A percentile compares a stretch with the other conserved stretches of the same genome.
phyloP scores from a whole-genome alignment of 225 moss, liverwort and hornwort species.

The Asterella californica region DNA sequence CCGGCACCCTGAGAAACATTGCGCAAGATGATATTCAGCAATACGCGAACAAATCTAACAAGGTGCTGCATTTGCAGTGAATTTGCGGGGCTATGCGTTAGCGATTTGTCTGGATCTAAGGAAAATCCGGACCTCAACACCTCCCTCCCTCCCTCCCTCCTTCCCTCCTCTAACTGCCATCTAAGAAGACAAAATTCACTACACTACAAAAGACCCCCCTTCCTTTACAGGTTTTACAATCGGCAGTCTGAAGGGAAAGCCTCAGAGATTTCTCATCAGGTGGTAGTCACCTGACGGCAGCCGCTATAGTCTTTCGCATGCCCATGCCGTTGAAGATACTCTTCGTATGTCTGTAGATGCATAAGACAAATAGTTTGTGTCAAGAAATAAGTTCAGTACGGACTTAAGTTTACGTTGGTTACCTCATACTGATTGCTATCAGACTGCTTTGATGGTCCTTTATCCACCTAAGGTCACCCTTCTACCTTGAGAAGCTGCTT shows the following conservation, averaged over 20 bases:
- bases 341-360: conserved; percentile 78
- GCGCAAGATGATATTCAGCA: neutral
- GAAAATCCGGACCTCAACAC: no score
- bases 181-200: no score
- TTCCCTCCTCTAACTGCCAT: no score
- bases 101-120: no score
- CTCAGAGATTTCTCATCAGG: neutral
- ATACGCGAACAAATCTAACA: neutral
- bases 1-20: conserved; percentile 27
- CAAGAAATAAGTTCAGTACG: neutral
- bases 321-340: conserved; percentile 92
- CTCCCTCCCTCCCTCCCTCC: no score
- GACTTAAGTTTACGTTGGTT: neutral
- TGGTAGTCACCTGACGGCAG: conserved; percentile 58
- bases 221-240: no score
- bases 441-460: neutral
- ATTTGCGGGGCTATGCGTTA: no score
- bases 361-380: neutral
- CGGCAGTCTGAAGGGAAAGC: no score
- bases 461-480: neutral
- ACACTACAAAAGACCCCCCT: no score
- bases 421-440: neutral
- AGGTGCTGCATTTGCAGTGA: no score
- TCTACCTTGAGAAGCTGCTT: neutral
- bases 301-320: conserved; percentile 60